These are phyloP conservation scores for Fragilaria radians DNA, from an alignment of 108 stramenopile genomes.

Conservation along the genomic window DNA sequence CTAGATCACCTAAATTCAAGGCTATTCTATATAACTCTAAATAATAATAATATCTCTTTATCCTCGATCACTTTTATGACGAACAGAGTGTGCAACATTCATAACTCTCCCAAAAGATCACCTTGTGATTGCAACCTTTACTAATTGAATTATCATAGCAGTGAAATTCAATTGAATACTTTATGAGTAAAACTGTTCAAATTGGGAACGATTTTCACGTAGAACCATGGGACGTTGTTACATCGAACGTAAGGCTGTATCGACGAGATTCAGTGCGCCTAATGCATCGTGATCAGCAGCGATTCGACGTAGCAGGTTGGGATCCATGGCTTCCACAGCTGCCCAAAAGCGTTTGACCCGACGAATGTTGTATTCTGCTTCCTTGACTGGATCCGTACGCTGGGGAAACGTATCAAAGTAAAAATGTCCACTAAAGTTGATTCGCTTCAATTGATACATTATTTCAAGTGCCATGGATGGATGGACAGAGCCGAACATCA, in stretches of 20 bases:
- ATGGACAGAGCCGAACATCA: slow-evolving; percentile 86
- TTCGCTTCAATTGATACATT: slow-evolving; percentile 66
- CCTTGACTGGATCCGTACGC: slow-evolving; percentile 70
- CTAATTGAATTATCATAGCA: too few relatives aligned
- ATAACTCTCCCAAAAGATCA: too few relatives aligned
- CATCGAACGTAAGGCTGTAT: slow-evolving; percentile 43
- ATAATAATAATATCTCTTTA: too few relatives aligned
- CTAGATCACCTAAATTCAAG: too few relatives aligned
- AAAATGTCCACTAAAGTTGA: slow-evolving; percentile 63
- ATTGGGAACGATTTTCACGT: too few relatives aligned
- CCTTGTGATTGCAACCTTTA: too few relatives aligned
- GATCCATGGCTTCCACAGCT: slow-evolving; percentile 36
- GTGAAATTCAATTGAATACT: too few relatives aligned
- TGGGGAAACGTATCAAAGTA: slow-evolving; percentile 91
- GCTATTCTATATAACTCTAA: too few relatives aligned
- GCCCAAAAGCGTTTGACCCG: slow-evolving; percentile 65
- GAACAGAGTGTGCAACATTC: too few relatives aligned
- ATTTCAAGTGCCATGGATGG: slow-evolving; percentile 76
- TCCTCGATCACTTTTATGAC: too few relatives aligned
- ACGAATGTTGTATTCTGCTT: slow-evolving; percentile 78
- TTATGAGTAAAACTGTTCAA: too few relatives aligned
- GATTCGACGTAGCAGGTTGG: slow-evolving; percentile 22
- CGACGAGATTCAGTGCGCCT: slow-evolving; percentile 48
- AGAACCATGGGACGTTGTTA: too few relatives aligned
- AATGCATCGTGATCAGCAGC: slow-evolving; percentile 68